Base-by-base conservation (phyloP, 148 eudicot genomes). In the Camellia granthamiana region DNA sequence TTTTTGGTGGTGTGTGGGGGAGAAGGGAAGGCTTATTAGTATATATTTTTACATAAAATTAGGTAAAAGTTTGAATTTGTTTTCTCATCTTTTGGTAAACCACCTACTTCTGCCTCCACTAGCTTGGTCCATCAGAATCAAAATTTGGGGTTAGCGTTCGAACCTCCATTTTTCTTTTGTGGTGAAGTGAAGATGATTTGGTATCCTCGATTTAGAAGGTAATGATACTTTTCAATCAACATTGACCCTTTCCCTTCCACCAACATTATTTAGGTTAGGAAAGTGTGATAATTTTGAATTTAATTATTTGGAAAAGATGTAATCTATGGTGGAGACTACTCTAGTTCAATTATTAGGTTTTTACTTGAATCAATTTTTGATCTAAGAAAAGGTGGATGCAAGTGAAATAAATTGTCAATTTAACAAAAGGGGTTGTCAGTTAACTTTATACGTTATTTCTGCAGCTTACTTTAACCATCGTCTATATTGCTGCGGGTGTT, bases 401-500 rank as follows among this genome's bases (percentile, higher is more conserved):
- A 38, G 18, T 13, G 2, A 19, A 6, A 49, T 12, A 74, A 38
- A 15, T 65, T 68, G 18, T 30, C 59, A 61, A 11, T 42, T 76
- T 19, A 43, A 61, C 41, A 43, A 46, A 77, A 62, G 14, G 4
- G 23, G 70, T 55, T 23, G 60, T 30, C 46, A 42, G 61, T 77
- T 82, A 54, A 82, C 74, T 23, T 43, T 72, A 11, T 82, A 68
- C 72, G 60, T 58, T 75, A 60, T 83, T 80, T 83, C 8, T 96
- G 95, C 97, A 96, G 98, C 99, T 93, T 83, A 84, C 92, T 77
- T 83, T 92, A 76, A 84, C 79, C 74, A 92, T 96, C 84, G 87
- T 96, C 68, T 93, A 88, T 86, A 89, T 96, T 82, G 98, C 99
- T 64, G 99, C 81, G 1, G 98, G 97, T 79, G 99, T 96, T 76